Conservation (phyloP, 331 rosid genomes). For the Spiraea crenata region DNA sequence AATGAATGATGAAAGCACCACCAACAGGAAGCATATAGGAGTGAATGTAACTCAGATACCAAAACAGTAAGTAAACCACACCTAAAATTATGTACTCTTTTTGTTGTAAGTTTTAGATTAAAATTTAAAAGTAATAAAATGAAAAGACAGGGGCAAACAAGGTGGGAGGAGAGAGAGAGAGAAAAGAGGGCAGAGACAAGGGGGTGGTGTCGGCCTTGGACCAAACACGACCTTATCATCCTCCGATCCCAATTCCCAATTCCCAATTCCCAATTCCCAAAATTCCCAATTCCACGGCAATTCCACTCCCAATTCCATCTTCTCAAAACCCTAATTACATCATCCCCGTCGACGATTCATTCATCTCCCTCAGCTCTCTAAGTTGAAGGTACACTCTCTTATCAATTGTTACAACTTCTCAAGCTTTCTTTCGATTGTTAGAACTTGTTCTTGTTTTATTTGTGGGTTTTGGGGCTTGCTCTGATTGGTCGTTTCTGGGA, state of each 20-base stretch:
- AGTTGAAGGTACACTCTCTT: conserved; percentile 2
- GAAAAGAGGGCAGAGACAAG: conserved; percentile 32
- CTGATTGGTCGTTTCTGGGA: not conserved
- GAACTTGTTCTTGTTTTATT: not conserved
- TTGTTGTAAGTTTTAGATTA: not conserved
- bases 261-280: conserved; percentile 31
- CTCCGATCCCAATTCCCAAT: conserved; percentile 27
- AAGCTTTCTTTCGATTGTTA: not conserved
- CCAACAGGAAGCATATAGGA: no score
- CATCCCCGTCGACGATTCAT: not conserved
- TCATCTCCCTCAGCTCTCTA: not conserved
- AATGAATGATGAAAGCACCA: no score
- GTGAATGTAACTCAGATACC: no score
- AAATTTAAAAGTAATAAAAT: not conserved
- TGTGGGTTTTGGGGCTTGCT: not conserved
- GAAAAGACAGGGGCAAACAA: not conserved
- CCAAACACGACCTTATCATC: conserved; percentile 77
- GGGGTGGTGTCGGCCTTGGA: conserved; percentile 86
- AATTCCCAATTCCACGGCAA: no score
- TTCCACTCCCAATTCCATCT: conserved; percentile 1
- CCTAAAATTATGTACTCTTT: no score
- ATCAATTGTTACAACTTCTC: not conserved
- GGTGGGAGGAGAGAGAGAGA: not conserved
- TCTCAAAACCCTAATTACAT: not conserved
- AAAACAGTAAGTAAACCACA: no score